A percentile compares a stretch with the other conserved stretches of the same genome.
phyloP scores from a whole-genome alignment of 192 early-diverging fungal genomes.

The Dispira parvispora region DNA sequence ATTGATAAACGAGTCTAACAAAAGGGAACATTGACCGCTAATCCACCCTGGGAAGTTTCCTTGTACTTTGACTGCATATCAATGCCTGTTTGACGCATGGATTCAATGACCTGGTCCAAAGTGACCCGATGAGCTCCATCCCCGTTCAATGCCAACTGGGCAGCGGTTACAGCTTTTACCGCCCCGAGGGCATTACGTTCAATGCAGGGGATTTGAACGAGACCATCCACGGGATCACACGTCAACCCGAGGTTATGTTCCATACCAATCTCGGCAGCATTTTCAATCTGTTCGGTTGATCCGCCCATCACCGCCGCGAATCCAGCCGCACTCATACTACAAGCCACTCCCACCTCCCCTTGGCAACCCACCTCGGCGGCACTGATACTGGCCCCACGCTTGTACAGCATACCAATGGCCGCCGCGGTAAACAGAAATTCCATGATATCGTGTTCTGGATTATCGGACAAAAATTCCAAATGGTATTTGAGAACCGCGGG shows the following conservation, averaged over 20 bases:
- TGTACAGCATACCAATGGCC: slow-evolving; percentile 94
- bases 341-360: slow-evolving; percentile 95
- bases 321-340: slow-evolving; percentile 88
- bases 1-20: slow-evolving; percentile 24
- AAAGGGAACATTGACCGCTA: slow-evolving; percentile 79
- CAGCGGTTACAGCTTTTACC: slow-evolving; percentile 90
- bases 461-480: slow-evolving; percentile 82
- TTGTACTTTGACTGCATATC: slow-evolving; percentile 96
- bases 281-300: slow-evolving; percentile 73
- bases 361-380: slow-evolving; percentile 96
- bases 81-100: slow-evolving; percentile 81
- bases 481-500: slow-evolving; percentile 92
- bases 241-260: slow-evolving; percentile 71
- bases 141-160: slow-evolving; percentile 88
- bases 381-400: slow-evolving; percentile 83
- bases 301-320: slow-evolving; percentile 96
- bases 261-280: slow-evolving; percentile 96
- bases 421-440: slow-evolving; percentile 86
- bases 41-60: slow-evolving; percentile 85
- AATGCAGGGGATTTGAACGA: slow-evolving; percentile 94
- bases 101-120: slow-evolving; percentile 90
- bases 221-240: slow-evolving; percentile 77
- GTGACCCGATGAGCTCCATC: slow-evolving; percentile 79
- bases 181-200: slow-evolving; percentile 88
- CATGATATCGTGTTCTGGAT: slow-evolving; percentile 68